Conservation (phyloP, 169 alveolate species). For the Pseudocohnilembus persalinus region DNA sequence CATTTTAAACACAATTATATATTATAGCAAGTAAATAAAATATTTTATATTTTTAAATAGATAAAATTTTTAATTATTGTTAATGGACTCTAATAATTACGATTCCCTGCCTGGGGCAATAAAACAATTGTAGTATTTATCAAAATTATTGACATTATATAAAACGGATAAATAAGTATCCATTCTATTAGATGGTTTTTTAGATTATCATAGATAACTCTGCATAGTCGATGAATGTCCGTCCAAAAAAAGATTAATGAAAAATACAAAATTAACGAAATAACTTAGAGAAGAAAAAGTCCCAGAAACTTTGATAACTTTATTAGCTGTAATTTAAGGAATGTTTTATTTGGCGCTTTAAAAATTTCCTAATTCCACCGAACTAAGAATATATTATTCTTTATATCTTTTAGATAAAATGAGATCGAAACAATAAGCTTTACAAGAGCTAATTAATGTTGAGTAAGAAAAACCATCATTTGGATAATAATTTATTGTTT, state of each 20-base stretch:
- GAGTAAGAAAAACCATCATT: conserved; percentile 18
- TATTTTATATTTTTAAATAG: background rate
- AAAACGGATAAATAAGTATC: conserved; percentile 8
- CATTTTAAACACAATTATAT: too few relatives aligned
- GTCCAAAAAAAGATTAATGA: conserved; percentile 15
- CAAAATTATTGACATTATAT: conserved; percentile 13
- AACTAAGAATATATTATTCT: conserved; percentile 12
- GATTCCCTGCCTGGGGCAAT: conserved; percentile 10
- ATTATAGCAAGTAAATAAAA: too few relatives aligned
- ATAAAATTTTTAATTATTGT: conserved; percentile 11
- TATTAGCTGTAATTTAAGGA: conserved; percentile 16
- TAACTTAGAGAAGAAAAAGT: conserved; percentile 5
- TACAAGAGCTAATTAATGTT: conserved; percentile 11
- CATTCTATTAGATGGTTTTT: conserved; percentile 18
- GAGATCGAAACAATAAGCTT: conserved; percentile 9
- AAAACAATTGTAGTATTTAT: background rate
- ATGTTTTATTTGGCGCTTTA: conserved; percentile 19
- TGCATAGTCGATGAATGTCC: conserved; percentile 8
- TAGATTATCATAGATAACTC: conserved; percentile 14
- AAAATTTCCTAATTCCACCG: conserved; percentile 17
- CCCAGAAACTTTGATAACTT: conserved; percentile 1
- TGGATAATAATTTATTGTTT: conserved; percentile 3
- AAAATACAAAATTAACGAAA: conserved; percentile 21
- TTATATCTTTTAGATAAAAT: conserved; percentile 20
- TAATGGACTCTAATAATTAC: conserved; percentile 13